Conservation (phyloP, 257 asterid genomes). For the Solanum ossicruentum region DNA sequence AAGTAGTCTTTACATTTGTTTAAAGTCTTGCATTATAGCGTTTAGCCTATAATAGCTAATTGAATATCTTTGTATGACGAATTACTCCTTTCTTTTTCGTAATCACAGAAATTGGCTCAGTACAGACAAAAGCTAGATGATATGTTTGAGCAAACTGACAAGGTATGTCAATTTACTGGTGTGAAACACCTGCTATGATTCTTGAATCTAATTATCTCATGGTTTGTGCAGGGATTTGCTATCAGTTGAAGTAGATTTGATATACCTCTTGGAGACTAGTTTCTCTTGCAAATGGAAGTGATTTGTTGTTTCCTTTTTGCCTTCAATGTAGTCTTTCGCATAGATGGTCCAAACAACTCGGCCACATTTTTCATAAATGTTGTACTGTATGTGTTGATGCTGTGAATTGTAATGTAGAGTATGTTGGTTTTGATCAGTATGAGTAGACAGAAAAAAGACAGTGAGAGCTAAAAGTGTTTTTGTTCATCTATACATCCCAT, state of each 20-base stretch:
- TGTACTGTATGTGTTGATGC: neutral
- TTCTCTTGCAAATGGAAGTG: neutral
- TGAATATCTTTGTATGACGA: neutral
- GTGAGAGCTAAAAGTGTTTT: neutral
- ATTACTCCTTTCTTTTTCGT: neutral
- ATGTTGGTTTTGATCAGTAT: neutral
- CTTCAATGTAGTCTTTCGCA: neutral
- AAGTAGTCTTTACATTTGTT: neutral
- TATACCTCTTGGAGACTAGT: neutral
- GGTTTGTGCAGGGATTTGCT: neutral
- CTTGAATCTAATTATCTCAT: neutral
- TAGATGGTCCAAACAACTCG: neutral
- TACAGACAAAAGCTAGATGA: conserved; percentile 87
- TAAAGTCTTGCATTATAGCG: neutral
- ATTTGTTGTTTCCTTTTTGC: neutral
- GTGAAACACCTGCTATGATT: neutral
- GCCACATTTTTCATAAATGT: neutral
- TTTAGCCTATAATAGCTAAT: neutral
- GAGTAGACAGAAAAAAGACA: neutral
- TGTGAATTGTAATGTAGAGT: neutral
- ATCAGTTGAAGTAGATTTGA: neutral
- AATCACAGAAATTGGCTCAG: conserved; percentile 68
- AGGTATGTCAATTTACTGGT: neutral
- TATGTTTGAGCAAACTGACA: conserved; percentile 22
- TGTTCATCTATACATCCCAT: neutral